Evolutionary conservation across 495 filamentous ascomycete genomes (phyloP).

Genomic region (Aspergillus sclerotioniger): DNA sequence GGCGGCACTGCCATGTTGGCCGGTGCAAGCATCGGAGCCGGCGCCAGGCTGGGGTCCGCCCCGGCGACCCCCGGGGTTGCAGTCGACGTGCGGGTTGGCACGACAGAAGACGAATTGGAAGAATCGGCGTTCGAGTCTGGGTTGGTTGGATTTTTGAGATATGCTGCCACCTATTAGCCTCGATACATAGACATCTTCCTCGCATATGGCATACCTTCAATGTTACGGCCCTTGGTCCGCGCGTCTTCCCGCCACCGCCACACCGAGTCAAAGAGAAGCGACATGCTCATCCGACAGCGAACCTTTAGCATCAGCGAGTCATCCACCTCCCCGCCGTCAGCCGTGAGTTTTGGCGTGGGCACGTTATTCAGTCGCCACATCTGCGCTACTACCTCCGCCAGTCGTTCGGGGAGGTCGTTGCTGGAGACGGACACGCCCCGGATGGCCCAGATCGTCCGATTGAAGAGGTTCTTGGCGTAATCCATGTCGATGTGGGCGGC

Average conservation of each 20-base stretch:
- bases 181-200: neutral
- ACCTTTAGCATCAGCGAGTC: slow-evolving; percentile 79
- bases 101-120: slow-evolving; percentile 60
- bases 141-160: slow-evolving; percentile 83
- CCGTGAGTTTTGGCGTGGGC: slow-evolving; percentile 29
- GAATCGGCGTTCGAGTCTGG: slow-evolving; percentile 75
- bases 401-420: slow-evolving; percentile 81
- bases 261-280: slow-evolving; percentile 85
- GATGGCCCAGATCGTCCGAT: slow-evolving; percentile 72
- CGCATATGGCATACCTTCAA: slow-evolving; percentile 66
- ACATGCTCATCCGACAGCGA: slow-evolving; percentile 89
- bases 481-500: slow-evolving; percentile 67
- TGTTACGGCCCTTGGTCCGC: slow-evolving; percentile 71
- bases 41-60: slow-evolving; percentile 48
- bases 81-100: slow-evolving; percentile 28
- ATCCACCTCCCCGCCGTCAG: slow-evolving; percentile 50
- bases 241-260: slow-evolving; percentile 92
- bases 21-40: slow-evolving; percentile 38
- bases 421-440: slow-evolving; percentile 72
- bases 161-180: slow-evolving; percentile 43
- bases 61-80: slow-evolving; percentile 38
- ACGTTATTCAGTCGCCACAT: slow-evolving; percentile 79
- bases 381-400: slow-evolving; percentile 88
- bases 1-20: slow-evolving; percentile 33
- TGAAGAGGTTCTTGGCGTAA: slow-evolving; percentile 71